These are phyloP conservation scores for Martiniozyma abietophila DNA, from an alignment of 805 yeast genomes.

Conservation along the genomic window DNA sequence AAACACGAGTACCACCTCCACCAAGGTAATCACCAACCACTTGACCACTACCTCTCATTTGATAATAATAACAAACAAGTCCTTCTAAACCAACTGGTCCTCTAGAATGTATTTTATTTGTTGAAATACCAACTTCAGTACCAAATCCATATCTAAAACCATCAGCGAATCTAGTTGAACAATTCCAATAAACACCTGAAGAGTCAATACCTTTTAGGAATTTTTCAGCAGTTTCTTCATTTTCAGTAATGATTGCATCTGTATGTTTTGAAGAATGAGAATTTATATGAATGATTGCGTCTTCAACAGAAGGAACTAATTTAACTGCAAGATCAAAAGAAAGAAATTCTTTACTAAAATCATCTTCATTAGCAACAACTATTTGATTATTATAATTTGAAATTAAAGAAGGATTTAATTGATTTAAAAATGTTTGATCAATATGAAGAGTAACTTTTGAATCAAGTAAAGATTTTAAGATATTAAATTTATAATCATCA, in stretches of 20 bases:
- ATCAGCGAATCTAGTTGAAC: conserved; percentile 95
- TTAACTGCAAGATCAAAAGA: conserved; percentile 76
- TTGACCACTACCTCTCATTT: conserved; percentile 87
- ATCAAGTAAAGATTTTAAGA: conserved; percentile 35
- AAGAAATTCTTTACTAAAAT: conserved; percentile 77
- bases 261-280: conserved; percentile 93
- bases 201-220: conserved; percentile 86
- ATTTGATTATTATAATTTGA: conserved; percentile 17
- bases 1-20: conserved; percentile 77
- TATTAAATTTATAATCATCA: conserved; percentile 12
- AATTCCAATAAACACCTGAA: conserved; percentile 97
- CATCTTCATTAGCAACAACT: conserved; percentile 48
- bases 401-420: conserved; percentile 1
- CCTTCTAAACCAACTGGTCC: conserved; percentile 99
- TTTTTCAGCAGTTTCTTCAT: conserved; percentile 57
- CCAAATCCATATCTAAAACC: conserved; percentile 99
- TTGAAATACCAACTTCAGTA: conserved; percentile 95
- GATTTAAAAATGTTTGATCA: conserved; percentile 24
- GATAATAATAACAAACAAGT: conserved; percentile 89
- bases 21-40: conserved; percentile 87
- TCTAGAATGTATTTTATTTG: conserved; percentile 94
- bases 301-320: conserved; percentile 46
- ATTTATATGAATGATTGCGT: conserved; percentile 83
- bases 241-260: conserved; percentile 79
- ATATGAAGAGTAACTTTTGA: conserved; percentile 71